A percentile compares a stretch with the other conserved stretches of the same genome.
These are phyloP conservation scores for Lunularia cruciata DNA, from an alignment of 225 moss, liverwort and hornwort genomes.

Conservation along the genomic window DNA sequence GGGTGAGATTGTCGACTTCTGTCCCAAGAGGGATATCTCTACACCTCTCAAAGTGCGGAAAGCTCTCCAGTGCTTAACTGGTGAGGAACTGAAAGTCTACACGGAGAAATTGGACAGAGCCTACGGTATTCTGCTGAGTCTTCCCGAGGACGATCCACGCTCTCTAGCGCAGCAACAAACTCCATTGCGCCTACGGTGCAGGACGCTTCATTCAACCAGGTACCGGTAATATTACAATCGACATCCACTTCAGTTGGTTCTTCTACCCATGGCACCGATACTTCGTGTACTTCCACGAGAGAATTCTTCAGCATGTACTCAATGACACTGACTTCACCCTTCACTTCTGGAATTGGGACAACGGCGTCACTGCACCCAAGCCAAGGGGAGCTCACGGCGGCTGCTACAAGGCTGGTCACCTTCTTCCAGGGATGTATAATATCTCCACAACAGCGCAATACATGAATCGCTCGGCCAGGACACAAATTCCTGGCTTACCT, in stretches of 20 bases:
- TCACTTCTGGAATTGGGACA: constrained; percentile 59
- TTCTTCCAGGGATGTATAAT: background rate
- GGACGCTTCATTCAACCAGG: constrained; percentile 37
- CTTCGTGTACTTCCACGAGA: constrained; percentile 50
- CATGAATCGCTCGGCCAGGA: background rate
- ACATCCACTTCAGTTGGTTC: constrained; percentile 55
- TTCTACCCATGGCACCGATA: constrained; percentile 51
- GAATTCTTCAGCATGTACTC: constrained; percentile 51
- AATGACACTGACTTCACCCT: constrained; percentile 44
- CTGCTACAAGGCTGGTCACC: background rate
- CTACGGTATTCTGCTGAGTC: constrained; percentile 39
- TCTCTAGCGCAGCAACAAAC: constrained; percentile 33
- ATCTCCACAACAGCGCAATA: background rate
- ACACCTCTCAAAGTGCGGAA: background rate
- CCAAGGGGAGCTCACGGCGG: background rate
- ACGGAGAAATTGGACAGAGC: constrained; percentile 47
- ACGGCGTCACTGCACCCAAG: background rate
- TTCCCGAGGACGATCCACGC: constrained; percentile 42
- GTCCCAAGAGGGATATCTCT: background rate
- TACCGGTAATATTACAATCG: constrained; percentile 17
- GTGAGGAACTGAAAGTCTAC: constrained; percentile 9
- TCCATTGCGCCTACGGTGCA: constrained; percentile 55
- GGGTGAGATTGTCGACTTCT: background rate
- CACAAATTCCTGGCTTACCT: background rate
- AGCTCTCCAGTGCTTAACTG: background rate